Evolutionary conservation across 2,329 filamentous ascomycete genomes (phyloP), one percentile per base, ranked within the genome.

Genomic region (Hymenotorrendiella dingleyae): DNA sequence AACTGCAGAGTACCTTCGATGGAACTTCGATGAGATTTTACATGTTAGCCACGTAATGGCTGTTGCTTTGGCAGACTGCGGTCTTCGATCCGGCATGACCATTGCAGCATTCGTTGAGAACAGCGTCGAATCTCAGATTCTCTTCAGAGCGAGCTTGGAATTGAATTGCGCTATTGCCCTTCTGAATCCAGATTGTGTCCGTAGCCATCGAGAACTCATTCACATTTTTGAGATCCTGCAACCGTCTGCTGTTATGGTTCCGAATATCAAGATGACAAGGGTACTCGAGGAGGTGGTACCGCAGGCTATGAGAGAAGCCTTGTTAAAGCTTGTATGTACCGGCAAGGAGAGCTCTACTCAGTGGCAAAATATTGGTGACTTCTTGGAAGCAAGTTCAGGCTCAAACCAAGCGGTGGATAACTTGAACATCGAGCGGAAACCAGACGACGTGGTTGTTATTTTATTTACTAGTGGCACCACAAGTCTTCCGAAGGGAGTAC

Each of bases 391-490:
- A 22, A 12, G 32, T n/a, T 21, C 17, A 22, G 32, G 20, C 8
- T 21, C 28, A 4, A 17, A n/a, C 19, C 6, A 14, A 16, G 19
- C n/a, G 14, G 4, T 30, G n/a, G 29, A 32, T 6, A 16, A 19
- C 6, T 16, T 40, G 11, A 28, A 27, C 7, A 22, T 47, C n/a
- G 11, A 33, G 14, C 32, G 45, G 17, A 43, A 43, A 28, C 20
- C 28, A 12, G 61, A 75, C 46, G 90, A 96, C 37, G 78, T 84
- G 2, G 81, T 91, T 53, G 95, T 95, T 60, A 94, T 97, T 49
- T 90, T 96, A 63, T 96, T 96, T 67, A 97, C 91, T 0, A 89
- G 82, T 0, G 90, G 90, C 14, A 96, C 91, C 0, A 96, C 91
- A 0, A 86, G 86, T 1, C 72, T 78, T 59, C 90, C 89, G 24